Evolutionary conservation across 164 flowering plant species (phyloP).

Genomic region (Berberis thunbergii): DNA sequence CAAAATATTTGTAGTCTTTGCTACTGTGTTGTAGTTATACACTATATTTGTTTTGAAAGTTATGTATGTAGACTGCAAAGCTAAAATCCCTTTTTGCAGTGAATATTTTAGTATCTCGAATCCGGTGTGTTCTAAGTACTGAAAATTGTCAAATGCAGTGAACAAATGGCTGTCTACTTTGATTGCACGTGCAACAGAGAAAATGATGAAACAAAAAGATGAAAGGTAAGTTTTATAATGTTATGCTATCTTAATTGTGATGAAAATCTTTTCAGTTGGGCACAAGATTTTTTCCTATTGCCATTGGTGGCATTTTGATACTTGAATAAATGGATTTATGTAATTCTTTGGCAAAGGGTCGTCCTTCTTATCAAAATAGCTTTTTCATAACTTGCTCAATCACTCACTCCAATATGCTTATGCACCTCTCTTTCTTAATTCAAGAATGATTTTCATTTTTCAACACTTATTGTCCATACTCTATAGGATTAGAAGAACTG

Average conservation of each 20-base stretch:
- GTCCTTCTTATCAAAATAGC: too few relatives aligned
- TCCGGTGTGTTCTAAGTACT: background rate
- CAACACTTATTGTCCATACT: background rate
- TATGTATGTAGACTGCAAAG: too few relatives aligned
- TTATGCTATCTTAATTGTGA: slow-evolving; percentile 1
- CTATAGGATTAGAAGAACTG: slow-evolving; percentile 74
- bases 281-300: background rate
- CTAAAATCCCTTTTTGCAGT: background rate
- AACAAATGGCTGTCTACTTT: slow-evolving; percentile 83
- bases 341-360: too few relatives aligned
- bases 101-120: background rate
- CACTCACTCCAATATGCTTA: too few relatives aligned
- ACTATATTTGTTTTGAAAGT: too few relatives aligned
- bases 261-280: background rate
- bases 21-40: too few relatives aligned
- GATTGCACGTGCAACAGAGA: slow-evolving; percentile 79
- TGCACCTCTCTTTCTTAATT: too few relatives aligned
- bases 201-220: slow-evolving; percentile 98
- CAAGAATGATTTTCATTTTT: too few relatives aligned
- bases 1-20: too few relatives aligned
- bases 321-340: too few relatives aligned
- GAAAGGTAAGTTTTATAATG: slow-evolving; percentile 47
- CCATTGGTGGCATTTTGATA: too few relatives aligned
- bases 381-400: too few relatives aligned
- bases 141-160: slow-evolving; percentile 35